Evolutionary conservation across 352 stramenopile genomes (phyloP).

Genomic region (Pythium plurisporium): DNA sequence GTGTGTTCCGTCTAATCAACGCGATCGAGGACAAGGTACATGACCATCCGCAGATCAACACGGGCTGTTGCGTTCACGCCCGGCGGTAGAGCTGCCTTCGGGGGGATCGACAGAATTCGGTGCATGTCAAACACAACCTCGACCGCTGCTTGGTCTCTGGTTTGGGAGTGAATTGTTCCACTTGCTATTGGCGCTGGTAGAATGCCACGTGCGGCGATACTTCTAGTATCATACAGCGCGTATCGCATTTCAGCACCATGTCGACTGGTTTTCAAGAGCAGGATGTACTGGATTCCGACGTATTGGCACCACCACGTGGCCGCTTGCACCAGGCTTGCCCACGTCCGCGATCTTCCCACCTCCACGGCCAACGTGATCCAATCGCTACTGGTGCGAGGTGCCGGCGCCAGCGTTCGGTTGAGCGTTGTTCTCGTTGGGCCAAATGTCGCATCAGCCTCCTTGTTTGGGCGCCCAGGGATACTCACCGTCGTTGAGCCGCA

Average conservation of each 20-base stretch:
- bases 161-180: neutral
- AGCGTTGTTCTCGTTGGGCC: slow-evolving; percentile 4
- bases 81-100: neutral
- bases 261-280: slow-evolving; percentile 21
- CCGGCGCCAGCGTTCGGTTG: neutral
- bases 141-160: neutral
- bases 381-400: neutral
- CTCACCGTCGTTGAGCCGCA: slow-evolving; percentile 15
- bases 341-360: slow-evolving; percentile 14
- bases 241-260: slow-evolving; percentile 1
- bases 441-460: slow-evolving; percentile 27
- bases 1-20: neutral
- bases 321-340: slow-evolving; percentile 7
- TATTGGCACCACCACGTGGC: slow-evolving; percentile 7
- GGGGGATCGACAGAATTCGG: neutral
- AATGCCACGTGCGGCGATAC: no score
- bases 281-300: slow-evolving; percentile 18
- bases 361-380: slow-evolving; percentile 25
- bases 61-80: neutral
- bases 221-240: slow-evolving; percentile 14
- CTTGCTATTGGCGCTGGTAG: neutral
- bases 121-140: neutral
- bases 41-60: neutral
- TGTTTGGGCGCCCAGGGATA: slow-evolving; percentile 1
- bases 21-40: neutral